These are phyloP conservation scores for Termitomyces bulborhizus DNA, from an alignment of 768 basidiomycete genomes.

Conservation along the genomic window DNA sequence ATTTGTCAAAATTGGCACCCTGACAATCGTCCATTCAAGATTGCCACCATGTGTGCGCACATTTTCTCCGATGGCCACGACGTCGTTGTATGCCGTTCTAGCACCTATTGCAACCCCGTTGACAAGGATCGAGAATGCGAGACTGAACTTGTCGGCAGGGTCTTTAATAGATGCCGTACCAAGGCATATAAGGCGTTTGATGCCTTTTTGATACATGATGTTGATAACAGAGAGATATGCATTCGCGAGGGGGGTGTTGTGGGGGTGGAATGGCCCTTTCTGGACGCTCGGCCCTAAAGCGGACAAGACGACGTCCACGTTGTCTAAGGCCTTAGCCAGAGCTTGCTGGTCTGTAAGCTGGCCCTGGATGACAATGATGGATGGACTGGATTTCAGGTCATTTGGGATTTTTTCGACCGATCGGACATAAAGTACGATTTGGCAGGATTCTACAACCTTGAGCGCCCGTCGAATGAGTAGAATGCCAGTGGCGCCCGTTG, in stretches of 20 bases:
- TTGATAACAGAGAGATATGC: constrained; percentile 53
- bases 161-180: constrained; percentile 65
- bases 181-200: constrained; percentile 59
- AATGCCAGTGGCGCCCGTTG: constrained; percentile 57
- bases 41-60: constrained; percentile 42
- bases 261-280: constrained; percentile 31
- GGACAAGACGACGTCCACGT: constrained; percentile 58
- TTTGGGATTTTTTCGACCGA: constrained; percentile 57
- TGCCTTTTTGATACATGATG: constrained; percentile 42
- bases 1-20: constrained; percentile 60
- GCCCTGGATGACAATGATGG: constrained; percentile 48
- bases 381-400: constrained; percentile 36
- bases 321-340: constrained; percentile 46
- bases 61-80: constrained; percentile 56
- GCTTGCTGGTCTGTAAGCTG: constrained; percentile 45
- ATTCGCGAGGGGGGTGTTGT: constrained; percentile 53
- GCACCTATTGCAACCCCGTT: constrained; percentile 36
- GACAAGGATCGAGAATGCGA: constrained; percentile 38
- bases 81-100: constrained; percentile 56
- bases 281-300: constrained; percentile 48
- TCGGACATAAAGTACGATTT: constrained; percentile 57
- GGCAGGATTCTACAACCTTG: constrained; percentile 25
- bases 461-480: constrained; percentile 53
- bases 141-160: constrained; percentile 49
- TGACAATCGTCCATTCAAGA: constrained; percentile 63